A percentile compares a stretch with the other conserved stretches of the same genome.
Conservation (phyloP, 352 stramenopile species). For the Globisporangium nunn region DNA sequence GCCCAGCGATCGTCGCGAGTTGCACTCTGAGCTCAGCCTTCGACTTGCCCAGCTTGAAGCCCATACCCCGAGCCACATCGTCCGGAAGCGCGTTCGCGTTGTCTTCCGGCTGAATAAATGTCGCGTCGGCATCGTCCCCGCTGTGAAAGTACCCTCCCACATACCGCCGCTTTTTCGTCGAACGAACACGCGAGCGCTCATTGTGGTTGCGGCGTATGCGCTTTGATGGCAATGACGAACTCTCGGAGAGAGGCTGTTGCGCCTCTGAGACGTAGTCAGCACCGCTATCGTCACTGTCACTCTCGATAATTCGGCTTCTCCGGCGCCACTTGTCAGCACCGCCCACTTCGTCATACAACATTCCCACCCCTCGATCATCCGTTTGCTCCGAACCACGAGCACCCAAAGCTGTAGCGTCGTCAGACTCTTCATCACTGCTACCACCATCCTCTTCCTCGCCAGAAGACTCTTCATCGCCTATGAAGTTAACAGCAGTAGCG, state of each 20-base stretch:
- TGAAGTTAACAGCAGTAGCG: neutral
- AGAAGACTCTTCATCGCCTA: neutral
- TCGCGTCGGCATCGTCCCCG: conserved; percentile 45
- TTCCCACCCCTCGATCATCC: neutral
- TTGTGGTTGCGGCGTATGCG: neutral
- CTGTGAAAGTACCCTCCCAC: conserved; percentile 68
- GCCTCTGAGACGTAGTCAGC: neutral
- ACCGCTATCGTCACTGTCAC: conserved; percentile 12
- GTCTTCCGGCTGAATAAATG: conserved; percentile 83
- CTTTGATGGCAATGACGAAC: neutral
- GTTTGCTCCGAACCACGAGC: neutral
- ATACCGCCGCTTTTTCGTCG: conserved; percentile 30
- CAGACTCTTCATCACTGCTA: neutral
- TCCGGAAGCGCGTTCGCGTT: conserved; percentile 65
- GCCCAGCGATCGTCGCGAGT: conserved; percentile 21
- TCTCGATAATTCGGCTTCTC: conserved; percentile 15
- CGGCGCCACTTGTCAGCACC: neutral
- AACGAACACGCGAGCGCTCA: conserved; percentile 6
- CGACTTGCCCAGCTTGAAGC: conserved; percentile 40
- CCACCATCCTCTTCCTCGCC: neutral
- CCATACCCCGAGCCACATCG: conserved; percentile 57
- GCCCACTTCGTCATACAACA: neutral
- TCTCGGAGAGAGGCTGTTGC: neutral
- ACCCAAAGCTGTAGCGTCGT: no score
- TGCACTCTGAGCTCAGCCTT: conserved; percentile 28